Conservation (phyloP, 164 flowering plant genomes). For the Malania oleifera region DNA sequence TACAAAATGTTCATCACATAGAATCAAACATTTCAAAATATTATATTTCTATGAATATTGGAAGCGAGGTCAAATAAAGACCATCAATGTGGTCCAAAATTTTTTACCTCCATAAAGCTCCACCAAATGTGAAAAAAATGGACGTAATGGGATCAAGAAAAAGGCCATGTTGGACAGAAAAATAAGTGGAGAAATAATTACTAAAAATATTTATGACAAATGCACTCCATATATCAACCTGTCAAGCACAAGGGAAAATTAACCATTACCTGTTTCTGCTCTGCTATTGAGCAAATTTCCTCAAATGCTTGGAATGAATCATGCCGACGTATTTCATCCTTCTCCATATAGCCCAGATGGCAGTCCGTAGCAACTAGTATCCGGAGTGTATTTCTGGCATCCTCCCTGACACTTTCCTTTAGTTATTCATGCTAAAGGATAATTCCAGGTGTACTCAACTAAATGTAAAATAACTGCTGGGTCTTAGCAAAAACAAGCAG, state of each 20-base stretch:
- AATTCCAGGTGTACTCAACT: neutral
- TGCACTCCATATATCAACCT: too few species aligned
- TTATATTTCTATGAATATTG: too few species aligned
- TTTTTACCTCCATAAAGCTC: too few species aligned
- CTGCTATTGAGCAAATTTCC: conserved; percentile 95
- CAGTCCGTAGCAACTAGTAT: conserved; percentile 95
- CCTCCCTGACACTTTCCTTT: conserved; percentile 44
- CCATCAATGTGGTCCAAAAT: too few species aligned
- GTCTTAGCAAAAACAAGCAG: too few species aligned
- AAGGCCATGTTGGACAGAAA: neutral
- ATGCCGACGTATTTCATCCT: conserved; percentile 88
- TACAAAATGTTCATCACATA: too few species aligned
- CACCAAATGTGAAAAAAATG: conserved; percentile 1
- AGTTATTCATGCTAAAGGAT: neutral
- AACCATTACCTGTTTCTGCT: conserved; percentile 58
- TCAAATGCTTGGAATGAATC: conserved; percentile 96
- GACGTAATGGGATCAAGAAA: neutral
- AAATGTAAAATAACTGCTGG: too few species aligned
- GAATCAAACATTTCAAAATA: too few species aligned
- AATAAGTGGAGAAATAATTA: neutral
- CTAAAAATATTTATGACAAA: neutral
- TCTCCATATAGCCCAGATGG: conserved; percentile 97
- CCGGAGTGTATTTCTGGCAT: conserved; percentile 54
- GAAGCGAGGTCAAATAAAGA: too few species aligned
- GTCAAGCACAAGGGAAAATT: neutral